Evolutionary conservation across 768 basidiomycete species (phyloP).

Genomic region (Boletus sp.): DNA sequence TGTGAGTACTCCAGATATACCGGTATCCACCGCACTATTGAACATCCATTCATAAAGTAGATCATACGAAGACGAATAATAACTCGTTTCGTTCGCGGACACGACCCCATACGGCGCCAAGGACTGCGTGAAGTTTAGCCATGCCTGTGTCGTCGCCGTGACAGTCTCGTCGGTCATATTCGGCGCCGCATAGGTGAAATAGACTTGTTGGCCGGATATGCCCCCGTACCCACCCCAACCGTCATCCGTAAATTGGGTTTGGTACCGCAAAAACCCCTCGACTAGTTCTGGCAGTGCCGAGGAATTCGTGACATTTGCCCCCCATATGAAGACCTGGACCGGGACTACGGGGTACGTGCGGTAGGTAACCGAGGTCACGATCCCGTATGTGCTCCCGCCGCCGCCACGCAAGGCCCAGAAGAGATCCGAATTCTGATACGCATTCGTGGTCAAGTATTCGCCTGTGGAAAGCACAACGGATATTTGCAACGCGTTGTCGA

Average conservation of each 20-base stretch:
- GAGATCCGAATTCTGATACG: conserved; percentile 40
- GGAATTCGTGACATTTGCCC: conserved; percentile 30
- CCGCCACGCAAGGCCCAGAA: conserved; percentile 55
- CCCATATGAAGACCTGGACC: conserved; percentile 26
- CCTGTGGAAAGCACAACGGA: conserved; percentile 43
- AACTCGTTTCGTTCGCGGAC: conserved; percentile 23
- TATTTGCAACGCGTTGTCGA: conserved; percentile 48
- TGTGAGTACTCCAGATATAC: background rate
- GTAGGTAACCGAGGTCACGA: conserved; percentile 46
- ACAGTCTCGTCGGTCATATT: conserved; percentile 35
- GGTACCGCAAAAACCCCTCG: conserved; percentile 34
- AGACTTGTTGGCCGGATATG: background rate
- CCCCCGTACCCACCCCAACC: conserved; percentile 44
- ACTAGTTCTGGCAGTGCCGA: conserved; percentile 27
- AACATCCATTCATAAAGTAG: conserved; percentile 16
- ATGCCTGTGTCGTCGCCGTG: conserved; percentile 31
- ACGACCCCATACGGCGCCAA: conserved; percentile 17
- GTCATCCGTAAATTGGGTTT: conserved; percentile 36
- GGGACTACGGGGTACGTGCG: conserved; percentile 39
- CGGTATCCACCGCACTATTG: conserved; percentile 13
- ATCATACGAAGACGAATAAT: conserved; percentile 24
- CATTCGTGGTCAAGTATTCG: conserved; percentile 38
- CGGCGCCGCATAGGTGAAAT: conserved; percentile 16
- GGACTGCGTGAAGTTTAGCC: conserved; percentile 24
- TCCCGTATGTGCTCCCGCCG: conserved; percentile 46